Evolutionary conservation across 2,329 filamentous ascomycete species (phyloP).

Genomic region (Sporothrix brasiliensis): DNA sequence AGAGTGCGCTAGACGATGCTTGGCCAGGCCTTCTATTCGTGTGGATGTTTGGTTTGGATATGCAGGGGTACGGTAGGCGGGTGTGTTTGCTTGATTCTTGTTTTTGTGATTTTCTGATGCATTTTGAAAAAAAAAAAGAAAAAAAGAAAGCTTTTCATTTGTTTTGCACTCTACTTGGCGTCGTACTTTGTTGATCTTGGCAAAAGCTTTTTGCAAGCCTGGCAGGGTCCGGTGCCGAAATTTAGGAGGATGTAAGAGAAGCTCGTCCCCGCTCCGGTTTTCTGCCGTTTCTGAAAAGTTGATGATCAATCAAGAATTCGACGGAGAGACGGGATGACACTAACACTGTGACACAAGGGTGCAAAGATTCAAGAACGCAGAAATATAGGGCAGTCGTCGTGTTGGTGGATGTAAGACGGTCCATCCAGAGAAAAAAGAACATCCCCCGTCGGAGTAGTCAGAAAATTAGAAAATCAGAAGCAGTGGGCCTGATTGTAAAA

Average conservation of each 20-base stretch:
- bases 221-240: not conserved
- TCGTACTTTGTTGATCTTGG: not conserved
- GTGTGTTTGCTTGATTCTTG: not conserved
- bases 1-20: no score
- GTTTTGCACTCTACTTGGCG: no score
- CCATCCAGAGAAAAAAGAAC: not conserved
- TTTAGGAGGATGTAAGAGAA: no score
- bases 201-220: not conserved
- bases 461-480: not conserved
- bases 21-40: no score
- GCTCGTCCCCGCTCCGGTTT: not conserved
- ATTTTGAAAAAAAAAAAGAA: no score
- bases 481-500: not conserved
- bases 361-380: not conserved
- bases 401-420: not conserved
- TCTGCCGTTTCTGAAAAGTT: not conserved
- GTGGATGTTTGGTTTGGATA: not conserved
- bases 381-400: no score
- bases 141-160: no score
- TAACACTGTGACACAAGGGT: not conserved
- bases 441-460: not conserved
- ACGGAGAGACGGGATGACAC: not conserved
- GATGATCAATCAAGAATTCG: slow-evolving; percentile 21
- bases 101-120: not conserved
- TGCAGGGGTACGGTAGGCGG: no score